phyloP scores from a whole-genome alignment of 2,329 filamentous ascomycete genomes.

The Dactylellina drechsleri region DNA sequence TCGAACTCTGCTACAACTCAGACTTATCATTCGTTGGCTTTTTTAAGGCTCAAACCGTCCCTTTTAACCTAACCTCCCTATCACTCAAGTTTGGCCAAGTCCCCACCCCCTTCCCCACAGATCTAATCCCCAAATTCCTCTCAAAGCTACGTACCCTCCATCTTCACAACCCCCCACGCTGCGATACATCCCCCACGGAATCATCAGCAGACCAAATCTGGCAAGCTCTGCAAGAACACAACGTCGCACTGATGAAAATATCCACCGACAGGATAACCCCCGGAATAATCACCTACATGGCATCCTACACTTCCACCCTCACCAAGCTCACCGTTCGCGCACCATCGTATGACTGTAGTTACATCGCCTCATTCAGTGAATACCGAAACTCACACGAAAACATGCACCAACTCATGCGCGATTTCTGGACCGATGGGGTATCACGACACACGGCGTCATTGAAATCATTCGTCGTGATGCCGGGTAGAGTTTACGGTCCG shows the following conservation, averaged over 20 bases:
- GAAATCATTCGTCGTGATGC: conserved; percentile 12
- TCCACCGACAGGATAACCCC: neutral
- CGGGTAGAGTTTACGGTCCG: conserved; percentile 16
- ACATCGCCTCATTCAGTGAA: neutral
- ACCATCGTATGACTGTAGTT: conserved; percentile 6
- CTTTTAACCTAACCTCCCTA: conserved; percentile 26
- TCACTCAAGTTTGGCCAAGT: conserved; percentile 3
- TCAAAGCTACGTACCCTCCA: conserved; percentile 10
- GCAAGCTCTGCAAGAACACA: conserved; percentile 8
- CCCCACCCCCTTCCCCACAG: conserved; percentile 8
- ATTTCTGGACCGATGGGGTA: conserved; percentile 23
- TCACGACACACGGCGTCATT: conserved; percentile 22
- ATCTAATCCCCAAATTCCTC: conserved; percentile 23
- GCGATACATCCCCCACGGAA: too few relatives aligned
- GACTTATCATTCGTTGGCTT: conserved; percentile 23
- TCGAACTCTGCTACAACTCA: neutral
- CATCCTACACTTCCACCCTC: conserved; percentile 26
- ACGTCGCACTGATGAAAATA: conserved; percentile 9
- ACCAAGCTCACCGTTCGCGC: conserved; percentile 2
- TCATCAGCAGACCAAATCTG: conserved; percentile 6
- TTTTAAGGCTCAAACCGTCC: conserved; percentile 22
- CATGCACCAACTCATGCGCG: conserved; percentile 12
- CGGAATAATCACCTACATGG: conserved; percentile 16
- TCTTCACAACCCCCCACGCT: neutral
- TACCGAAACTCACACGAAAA: conserved; percentile 5